Percentiles rank a stretch among this genome's conserved stretches.
Evolutionary conservation across 352 stramenopile species (phyloP).

Genomic region (Phytophthora podocarpi): DNA sequence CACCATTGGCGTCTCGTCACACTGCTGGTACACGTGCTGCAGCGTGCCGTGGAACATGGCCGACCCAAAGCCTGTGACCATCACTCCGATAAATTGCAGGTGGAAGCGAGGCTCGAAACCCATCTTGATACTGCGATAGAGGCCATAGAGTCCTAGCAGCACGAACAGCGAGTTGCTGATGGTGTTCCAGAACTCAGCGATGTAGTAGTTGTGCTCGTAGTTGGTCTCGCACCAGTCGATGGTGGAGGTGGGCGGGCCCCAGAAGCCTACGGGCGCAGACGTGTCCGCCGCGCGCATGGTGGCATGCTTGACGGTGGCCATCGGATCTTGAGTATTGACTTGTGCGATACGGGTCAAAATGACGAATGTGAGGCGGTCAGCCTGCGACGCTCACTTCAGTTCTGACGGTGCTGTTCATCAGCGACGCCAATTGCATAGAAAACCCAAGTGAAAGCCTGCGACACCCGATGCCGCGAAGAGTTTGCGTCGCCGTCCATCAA

Average conservation of each 20-base stretch:
- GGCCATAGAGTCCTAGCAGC: slow-evolving; percentile 72
- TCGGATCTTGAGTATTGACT: too few species aligned
- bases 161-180: slow-evolving; percentile 84
- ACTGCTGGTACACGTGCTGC: slow-evolving; percentile 83
- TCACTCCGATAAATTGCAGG: slow-evolving; percentile 71
- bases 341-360: slow-evolving; percentile 7
- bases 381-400: slow-evolving; percentile 5
- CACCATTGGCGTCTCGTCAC: slow-evolving; percentile 87
- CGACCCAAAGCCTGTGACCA: slow-evolving; percentile 82
- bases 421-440: slow-evolving; percentile 16
- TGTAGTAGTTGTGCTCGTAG: slow-evolving; percentile 78
- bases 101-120: slow-evolving; percentile 82
- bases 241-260: slow-evolving; percentile 72
- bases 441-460: slow-evolving; percentile 15
- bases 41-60: slow-evolving; percentile 89
- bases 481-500: slow-evolving; percentile 15
- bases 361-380: slow-evolving; percentile 8
- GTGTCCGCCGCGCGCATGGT: slow-evolving; percentile 6
- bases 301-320: slow-evolving; percentile 5
- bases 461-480: slow-evolving; percentile 1
- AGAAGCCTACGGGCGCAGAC: slow-evolving; percentile 47
- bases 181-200: slow-evolving; percentile 91
- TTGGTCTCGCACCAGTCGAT: slow-evolving; percentile 91
- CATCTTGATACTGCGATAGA: slow-evolving; percentile 64
- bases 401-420: slow-evolving; percentile 15